Evolutionary conservation across 345 rosid species (phyloP).

Genomic region (Firmiana major): DNA sequence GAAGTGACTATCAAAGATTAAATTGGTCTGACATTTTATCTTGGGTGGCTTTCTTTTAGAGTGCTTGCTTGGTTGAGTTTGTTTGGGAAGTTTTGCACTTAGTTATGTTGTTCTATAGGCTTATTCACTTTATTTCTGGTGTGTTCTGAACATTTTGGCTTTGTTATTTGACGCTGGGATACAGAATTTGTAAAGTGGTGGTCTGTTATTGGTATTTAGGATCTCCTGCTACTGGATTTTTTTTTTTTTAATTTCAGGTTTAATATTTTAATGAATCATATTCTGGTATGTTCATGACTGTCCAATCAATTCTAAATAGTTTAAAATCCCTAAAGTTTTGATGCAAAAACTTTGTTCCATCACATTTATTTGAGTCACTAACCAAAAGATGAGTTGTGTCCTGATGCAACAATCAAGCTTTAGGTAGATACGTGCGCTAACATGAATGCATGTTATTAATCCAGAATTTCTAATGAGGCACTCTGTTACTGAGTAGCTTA

Average conservation of each 20-base stretch:
- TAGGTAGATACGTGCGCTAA: background rate
- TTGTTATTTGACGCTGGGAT: background rate
- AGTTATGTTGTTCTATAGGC: background rate
- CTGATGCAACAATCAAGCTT: background rate
- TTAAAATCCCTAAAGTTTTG: background rate
- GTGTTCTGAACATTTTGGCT: background rate
- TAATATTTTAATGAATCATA: no score
- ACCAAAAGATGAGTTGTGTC: background rate
- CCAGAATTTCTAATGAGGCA: background rate
- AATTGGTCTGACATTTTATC: background rate
- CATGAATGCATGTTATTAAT: conserved; percentile 2
- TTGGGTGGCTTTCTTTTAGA: background rate
- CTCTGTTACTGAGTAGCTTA: background rate
- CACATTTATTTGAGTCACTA: background rate
- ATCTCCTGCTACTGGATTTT: background rate
- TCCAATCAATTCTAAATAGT: background rate
- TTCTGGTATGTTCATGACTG: no score
- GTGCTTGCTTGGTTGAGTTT: background rate
- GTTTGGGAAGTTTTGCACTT: background rate
- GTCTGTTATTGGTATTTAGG: background rate
- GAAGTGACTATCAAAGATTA: background rate
- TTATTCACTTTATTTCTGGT: background rate
- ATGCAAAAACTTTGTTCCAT: background rate
- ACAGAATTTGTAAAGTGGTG: background rate
- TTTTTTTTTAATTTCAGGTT: no score